Base-by-base conservation (phyloP, 441 rosid species). In the Populus trichocarpa region DNA sequence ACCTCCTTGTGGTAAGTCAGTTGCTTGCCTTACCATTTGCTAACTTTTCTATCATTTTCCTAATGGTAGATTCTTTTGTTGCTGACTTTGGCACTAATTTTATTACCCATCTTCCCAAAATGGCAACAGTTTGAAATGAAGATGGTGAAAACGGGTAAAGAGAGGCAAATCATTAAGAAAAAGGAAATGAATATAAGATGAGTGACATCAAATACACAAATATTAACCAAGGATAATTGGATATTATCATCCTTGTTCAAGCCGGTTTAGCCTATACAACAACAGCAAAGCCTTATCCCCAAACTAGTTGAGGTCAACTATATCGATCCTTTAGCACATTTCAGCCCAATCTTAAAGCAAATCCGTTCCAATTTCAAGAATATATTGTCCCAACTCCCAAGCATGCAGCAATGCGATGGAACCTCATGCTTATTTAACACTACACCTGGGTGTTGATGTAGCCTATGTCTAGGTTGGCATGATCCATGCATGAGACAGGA, bases 1-100 rank as follows among this genome's bases (percentile, higher is more conserved):
- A 94, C 86, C 90, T 94, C 74, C 96, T 96, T 75, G 86, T 96
- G 89, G 98, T 96, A 91, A 78, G 69, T 50, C 73, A 10, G 77
- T 35, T 69, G n/a, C 22, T 28, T 42, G 42, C 50, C 38, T 46
- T 69, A 69, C 33, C n/a, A 35, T 78, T 50, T 36, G 35, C 67
- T 3, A 18, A 40, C 61, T 75, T 35, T 16, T 69, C 5, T 13
- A 68, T 22, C 20, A 22, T 76, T 77, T 65, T 65, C 20, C 16
- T 18, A 22, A 33, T 46, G 70, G 18, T 68, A 33, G 46, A 2
- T 6, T 33, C 14, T 6, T 23, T 65, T 28, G 25, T 64, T 67
- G 20, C 18, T 73, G 13, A 9, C 63, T 74, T 69, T 38, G n/a
- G 13, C 50, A 13, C 22, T 23, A 25, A 16, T 69, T 3, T 23